phyloP scores from a whole-genome alignment of 495 filamentous ascomycete genomes.

The Penicillium desertorum region DNA sequence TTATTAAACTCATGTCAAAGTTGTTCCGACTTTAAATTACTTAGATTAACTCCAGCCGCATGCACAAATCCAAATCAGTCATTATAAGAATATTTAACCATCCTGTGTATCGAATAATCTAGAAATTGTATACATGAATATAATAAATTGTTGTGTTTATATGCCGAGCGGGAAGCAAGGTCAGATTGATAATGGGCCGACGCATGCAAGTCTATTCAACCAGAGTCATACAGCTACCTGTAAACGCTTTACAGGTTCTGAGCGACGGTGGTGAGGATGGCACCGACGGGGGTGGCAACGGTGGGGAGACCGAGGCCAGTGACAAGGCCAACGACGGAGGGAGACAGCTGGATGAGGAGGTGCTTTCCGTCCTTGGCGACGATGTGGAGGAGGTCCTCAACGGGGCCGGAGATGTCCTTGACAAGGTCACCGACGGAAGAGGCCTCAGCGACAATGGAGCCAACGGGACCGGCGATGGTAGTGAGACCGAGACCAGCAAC shows the following conservation, averaged over 20 bases:
- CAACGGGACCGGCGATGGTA: conserved; percentile 29
- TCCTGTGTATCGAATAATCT: background rate
- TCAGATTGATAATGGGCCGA: background rate
- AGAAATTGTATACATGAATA: background rate
- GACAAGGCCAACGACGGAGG: conserved; percentile 34
- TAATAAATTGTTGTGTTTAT: background rate
- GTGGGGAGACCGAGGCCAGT: conserved; percentile 39
- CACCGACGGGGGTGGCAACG: conserved; percentile 34
- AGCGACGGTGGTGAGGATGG: conserved; percentile 38
- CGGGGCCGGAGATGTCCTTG: conserved; percentile 32
- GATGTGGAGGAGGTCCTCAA: conserved; percentile 36
- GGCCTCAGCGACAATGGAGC: conserved; percentile 32
- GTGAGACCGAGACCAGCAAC: conserved; percentile 33
- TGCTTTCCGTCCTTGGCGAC: conserved; percentile 31
- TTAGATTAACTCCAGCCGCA: background rate
- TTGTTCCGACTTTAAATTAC: background rate
- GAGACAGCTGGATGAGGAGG: conserved; percentile 41
- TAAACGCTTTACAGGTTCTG: conserved; percentile 35
- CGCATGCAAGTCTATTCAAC: conserved; percentile 17
- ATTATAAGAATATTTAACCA: background rate
- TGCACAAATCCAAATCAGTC: background rate
- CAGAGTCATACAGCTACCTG: background rate
- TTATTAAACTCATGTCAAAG: background rate
- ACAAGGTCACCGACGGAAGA: conserved; percentile 40
- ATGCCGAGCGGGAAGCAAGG: background rate